phyloP scores from a whole-genome alignment of 257 asterid genomes.

The Petunia secreta region DNA sequence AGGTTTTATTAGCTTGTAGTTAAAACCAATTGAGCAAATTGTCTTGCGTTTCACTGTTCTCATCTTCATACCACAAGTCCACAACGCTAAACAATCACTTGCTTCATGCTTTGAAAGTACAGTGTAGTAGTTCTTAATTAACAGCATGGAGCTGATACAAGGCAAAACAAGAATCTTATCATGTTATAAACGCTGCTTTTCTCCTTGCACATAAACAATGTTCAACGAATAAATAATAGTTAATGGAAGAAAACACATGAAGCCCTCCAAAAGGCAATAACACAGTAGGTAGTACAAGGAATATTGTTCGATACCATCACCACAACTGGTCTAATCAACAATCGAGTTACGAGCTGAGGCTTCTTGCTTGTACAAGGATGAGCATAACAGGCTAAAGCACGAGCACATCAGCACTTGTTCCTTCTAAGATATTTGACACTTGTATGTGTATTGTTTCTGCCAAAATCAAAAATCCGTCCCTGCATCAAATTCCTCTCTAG shows the following conservation, averaged over 20 bases:
- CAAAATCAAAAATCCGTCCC: neutral
- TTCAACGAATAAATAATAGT: neutral
- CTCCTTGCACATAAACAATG: neutral
- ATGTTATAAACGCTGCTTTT: neutral
- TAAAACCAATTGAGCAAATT: neutral
- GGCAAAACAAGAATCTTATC: neutral
- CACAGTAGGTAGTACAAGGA: neutral
- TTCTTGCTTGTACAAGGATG: neutral
- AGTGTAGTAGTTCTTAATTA: neutral
- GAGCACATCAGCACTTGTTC: neutral
- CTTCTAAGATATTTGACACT: conserved; percentile 2
- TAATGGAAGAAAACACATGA: neutral
- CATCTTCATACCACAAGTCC: too few species aligned
- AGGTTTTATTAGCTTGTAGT: neutral
- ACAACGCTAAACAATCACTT: neutral
- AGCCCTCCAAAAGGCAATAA: conserved; percentile 12
- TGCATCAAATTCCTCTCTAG: neutral
- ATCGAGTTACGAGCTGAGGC: neutral
- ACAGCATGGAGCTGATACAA: neutral
- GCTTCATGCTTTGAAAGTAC: neutral
- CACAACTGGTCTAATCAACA: neutral
- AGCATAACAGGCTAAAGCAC: neutral
- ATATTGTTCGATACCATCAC: neutral
- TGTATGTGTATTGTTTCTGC: neutral
- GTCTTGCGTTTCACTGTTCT: too few species aligned